phyloP scores from a whole-genome alignment of 2,329 filamentous ascomycete species.

The Diaporthe nobilis region DNA sequence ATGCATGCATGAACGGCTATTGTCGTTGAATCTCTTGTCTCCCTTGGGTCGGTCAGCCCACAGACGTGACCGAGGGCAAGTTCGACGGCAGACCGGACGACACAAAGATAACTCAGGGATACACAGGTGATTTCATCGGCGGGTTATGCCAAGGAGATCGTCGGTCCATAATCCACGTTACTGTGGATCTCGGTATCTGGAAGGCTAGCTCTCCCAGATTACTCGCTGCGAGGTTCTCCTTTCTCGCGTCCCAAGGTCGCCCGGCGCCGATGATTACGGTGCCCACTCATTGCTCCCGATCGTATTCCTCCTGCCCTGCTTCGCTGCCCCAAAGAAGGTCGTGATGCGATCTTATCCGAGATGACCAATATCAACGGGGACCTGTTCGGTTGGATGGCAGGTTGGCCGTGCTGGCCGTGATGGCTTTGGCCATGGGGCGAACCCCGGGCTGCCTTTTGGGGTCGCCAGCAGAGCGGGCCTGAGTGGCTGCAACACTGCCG shows the following conservation, averaged over 20 bases:
- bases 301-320: conserved; percentile 4
- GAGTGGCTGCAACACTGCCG: conserved; percentile 30
- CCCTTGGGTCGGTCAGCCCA: conserved; percentile 15
- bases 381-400: conserved; percentile 10
- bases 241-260: conserved; percentile 21
- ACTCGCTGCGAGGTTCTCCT: conserved; percentile 19
- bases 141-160: conserved; percentile 33
- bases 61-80: conserved; percentile 21
- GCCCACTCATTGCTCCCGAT: conserved; percentile 9
- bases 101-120: conserved; percentile 14
- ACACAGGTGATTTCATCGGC: conserved; percentile 30
- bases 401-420: neutral
- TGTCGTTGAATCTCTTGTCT: conserved; percentile 3
- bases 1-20: neutral
- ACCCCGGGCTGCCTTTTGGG: conserved; percentile 3
- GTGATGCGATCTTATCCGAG: conserved; percentile 18
- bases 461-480: conserved; percentile 20
- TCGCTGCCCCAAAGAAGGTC: neutral
- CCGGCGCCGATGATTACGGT: conserved; percentile 18
- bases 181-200: conserved; percentile 22
- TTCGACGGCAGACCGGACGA: neutral
- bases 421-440: neutral
- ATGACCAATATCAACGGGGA: conserved; percentile 9
- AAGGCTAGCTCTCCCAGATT: conserved; percentile 21
- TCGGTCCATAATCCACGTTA: conserved; percentile 33